Evolutionary conservation across 192 early-diverging fungal species (phyloP).

Genomic region (Coemansia sp.): DNA sequence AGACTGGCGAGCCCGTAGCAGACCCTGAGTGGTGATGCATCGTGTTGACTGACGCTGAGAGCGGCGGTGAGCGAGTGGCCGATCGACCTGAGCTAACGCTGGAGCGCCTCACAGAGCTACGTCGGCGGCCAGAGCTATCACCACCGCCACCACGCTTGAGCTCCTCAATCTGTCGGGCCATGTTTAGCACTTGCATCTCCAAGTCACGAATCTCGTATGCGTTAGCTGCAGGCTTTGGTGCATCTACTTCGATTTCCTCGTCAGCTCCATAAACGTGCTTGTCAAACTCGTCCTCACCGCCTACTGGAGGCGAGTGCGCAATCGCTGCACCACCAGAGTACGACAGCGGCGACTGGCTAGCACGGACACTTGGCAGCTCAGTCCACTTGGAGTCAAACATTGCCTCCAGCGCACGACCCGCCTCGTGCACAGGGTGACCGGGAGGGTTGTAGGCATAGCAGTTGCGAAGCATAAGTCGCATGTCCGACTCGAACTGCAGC

Average conservation of each 20-base stretch:
- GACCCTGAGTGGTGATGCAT: slow-evolving; percentile 28
- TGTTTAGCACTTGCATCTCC: slow-evolving; percentile 53
- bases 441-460: slow-evolving; percentile 83
- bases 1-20: slow-evolving; percentile 23
- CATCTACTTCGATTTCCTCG: slow-evolving; percentile 48
- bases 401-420: slow-evolving; percentile 72
- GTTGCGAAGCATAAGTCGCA: slow-evolving; percentile 82
- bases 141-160: slow-evolving; percentile 25
- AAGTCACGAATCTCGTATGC: slow-evolving; percentile 50
- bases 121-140: slow-evolving; percentile 29
- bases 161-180: slow-evolving; percentile 56
- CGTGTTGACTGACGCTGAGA: slow-evolving; percentile 32
- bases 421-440: slow-evolving; percentile 68
- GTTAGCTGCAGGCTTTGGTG: slow-evolving; percentile 40
- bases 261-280: slow-evolving; percentile 51
- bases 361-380: slow-evolving; percentile 38
- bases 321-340: slow-evolving; percentile 34
- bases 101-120: slow-evolving; percentile 47
- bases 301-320: slow-evolving; percentile 47
- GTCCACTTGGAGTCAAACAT: slow-evolving; percentile 82
- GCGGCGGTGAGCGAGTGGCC: slow-evolving; percentile 40
- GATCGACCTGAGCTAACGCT: slow-evolving; percentile 54
- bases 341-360: slow-evolving; percentile 37
- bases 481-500: slow-evolving; percentile 76
- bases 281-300: slow-evolving; percentile 53